phyloP scores from a whole-genome alignment of 495 filamentous ascomycete genomes.

The Penicillium lagena region DNA sequence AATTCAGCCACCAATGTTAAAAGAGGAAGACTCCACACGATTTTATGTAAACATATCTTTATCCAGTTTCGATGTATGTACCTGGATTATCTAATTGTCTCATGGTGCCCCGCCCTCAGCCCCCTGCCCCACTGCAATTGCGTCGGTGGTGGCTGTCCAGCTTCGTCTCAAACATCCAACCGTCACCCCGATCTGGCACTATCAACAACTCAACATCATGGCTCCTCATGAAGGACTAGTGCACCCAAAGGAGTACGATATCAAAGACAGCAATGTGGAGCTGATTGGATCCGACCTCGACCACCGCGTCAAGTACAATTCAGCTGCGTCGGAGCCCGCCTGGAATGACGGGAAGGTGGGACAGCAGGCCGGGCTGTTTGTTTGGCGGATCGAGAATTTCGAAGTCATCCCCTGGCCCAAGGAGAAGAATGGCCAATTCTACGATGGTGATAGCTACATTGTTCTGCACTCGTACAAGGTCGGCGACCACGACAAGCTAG shows the following conservation, averaged over 20 bases:
- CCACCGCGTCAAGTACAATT: conserved; percentile 57
- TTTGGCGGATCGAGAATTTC: conserved; percentile 60
- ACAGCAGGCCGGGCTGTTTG: conserved; percentile 38
- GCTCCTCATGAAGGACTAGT: conserved; percentile 49
- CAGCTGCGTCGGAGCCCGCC: conserved; percentile 52
- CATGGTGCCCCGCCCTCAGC: no score
- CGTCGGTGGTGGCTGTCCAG: no score
- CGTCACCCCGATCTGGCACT: neutral
- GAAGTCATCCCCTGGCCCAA: conserved; percentile 53
- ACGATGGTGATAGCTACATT: conserved; percentile 59
- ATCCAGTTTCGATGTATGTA: no score
- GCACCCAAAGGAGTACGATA: conserved; percentile 52
- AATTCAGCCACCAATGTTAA: no score
- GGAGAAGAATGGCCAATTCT: conserved; percentile 47
- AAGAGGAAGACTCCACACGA: no score
- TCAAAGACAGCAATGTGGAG: conserved; percentile 58
- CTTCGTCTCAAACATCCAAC: no score
- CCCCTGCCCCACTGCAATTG: no score
- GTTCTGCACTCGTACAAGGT: conserved; percentile 49
- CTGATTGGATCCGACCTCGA: conserved; percentile 53
- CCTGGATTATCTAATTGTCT: no score
- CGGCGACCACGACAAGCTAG: conserved; percentile 37
- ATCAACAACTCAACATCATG: conserved; percentile 28
- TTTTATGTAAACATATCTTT: no score
- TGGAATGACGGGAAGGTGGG: conserved; percentile 51